Evolutionary conservation across 768 basidiomycete species (phyloP).

Genomic region (Tylopilus felleus): DNA sequence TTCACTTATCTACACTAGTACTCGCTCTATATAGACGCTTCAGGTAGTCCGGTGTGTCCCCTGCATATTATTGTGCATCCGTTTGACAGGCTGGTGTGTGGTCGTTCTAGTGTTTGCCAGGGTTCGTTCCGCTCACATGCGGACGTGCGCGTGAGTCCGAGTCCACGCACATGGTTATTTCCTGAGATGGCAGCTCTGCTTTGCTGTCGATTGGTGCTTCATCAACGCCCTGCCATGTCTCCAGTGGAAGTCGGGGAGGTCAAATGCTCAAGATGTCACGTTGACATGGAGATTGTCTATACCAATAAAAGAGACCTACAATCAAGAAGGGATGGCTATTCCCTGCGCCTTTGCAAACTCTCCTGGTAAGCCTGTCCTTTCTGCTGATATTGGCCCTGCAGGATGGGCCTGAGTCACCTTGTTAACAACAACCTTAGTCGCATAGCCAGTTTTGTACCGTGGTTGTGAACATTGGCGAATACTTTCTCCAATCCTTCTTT

Average conservation of each 20-base stretch:
- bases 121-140: not conserved
- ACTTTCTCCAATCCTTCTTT: not conserved
- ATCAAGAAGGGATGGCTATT: too few species aligned
- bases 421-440: not conserved
- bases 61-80: not conserved
- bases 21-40: conserved; percentile 20
- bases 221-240: not conserved
- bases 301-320: conserved; percentile 1
- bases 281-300: not conserved
- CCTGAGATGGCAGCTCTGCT: not conserved
- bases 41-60: conserved; percentile 6
- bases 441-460: not conserved
- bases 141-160: conserved; percentile 1
- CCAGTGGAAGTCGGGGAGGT: not conserved
- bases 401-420: not conserved
- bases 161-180: not conserved
- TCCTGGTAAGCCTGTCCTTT: not conserved
- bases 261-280: not conserved
- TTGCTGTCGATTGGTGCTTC: not conserved
- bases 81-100: not conserved
- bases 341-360: too few species aligned
- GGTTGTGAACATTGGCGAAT: not conserved
- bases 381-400: not conserved
- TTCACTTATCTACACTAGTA: conserved; percentile 19
- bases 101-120: not conserved